These are phyloP conservation scores for Lactifluus piperatus DNA, from an alignment of 768 basidiomycete genomes.

Conservation along the genomic window DNA sequence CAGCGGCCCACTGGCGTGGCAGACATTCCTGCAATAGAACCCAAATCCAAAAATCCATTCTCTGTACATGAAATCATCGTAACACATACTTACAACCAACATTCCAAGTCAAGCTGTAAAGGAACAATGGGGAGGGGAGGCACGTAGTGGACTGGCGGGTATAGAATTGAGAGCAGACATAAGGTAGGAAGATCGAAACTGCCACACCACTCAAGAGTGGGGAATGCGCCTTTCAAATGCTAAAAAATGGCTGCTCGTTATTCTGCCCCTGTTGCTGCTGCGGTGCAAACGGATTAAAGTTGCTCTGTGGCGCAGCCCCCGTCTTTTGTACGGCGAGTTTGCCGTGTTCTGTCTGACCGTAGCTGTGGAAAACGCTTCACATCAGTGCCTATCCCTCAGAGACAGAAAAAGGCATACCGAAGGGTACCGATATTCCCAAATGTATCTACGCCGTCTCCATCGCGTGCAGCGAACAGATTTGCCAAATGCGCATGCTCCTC, in stretches of 20 bases:
- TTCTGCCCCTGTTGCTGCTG: conserved; percentile 41
- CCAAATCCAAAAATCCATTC: background rate
- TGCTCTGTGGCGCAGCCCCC: conserved; percentile 27
- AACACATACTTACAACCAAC: conserved; percentile 3
- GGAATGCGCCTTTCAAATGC: conserved; percentile 19
- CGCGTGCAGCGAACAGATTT: conserved; percentile 68
- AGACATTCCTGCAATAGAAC: background rate
- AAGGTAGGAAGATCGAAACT: background rate
- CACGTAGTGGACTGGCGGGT: background rate
- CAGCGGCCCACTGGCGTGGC: background rate
- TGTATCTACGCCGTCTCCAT: conserved; percentile 89
- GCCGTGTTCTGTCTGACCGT: conserved; percentile 29
- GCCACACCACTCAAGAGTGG: background rate
- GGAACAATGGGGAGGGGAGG: background rate
- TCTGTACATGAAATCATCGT: conserved; percentile 1
- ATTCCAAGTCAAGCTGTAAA: background rate
- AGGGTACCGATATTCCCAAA: conserved; percentile 84
- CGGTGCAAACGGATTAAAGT: conserved; percentile 64
- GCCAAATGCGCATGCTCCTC: conserved; percentile 72
- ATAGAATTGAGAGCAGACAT: conserved; percentile 2
- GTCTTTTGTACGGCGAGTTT: conserved; percentile 25
- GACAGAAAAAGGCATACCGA: conserved; percentile 38
- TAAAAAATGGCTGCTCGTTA: conserved; percentile 30
- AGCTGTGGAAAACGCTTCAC: conserved; percentile 30
- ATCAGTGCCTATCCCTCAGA: background rate